Evolutionary conservation across 2,329 filamentous ascomycete genomes (phyloP).

Genomic region (Thermomyces lanuginosus): DNA sequence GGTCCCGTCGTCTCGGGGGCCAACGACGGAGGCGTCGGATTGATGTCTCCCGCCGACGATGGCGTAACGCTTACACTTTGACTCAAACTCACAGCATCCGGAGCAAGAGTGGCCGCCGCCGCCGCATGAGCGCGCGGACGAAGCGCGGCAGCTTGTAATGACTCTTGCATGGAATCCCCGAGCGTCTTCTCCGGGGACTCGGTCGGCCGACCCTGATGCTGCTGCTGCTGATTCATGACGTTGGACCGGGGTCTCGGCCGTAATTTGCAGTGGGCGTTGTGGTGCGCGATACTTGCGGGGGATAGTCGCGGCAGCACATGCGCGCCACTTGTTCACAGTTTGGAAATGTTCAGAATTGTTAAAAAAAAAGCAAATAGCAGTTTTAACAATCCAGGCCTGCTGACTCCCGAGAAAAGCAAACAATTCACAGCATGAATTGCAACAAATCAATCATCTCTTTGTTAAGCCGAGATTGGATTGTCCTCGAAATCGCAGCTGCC

Average conservation of each 20-base stretch:
- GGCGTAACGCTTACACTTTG: slow-evolving; percentile 22
- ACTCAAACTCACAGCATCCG: neutral
- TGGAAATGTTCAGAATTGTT: slow-evolving; percentile 8
- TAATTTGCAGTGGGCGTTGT: no score
- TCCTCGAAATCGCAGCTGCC: no score
- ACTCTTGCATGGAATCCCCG: no score
- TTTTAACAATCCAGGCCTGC: neutral
- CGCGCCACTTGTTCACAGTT: no score
- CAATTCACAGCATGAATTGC: neutral
- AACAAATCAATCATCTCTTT: neutral
- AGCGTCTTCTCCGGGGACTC: no score
- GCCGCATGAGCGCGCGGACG: neutral
- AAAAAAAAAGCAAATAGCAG: neutral
- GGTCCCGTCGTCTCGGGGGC: slow-evolving; percentile 17
- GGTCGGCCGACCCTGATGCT: no score
- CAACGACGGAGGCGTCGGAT: slow-evolving; percentile 15
- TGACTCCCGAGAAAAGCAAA: slow-evolving; percentile 1
- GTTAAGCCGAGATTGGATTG: neutral
- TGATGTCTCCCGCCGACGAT: slow-evolving; percentile 27
- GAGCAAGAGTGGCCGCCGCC: neutral
- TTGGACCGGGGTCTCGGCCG: neutral
- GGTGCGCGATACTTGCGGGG: no score
- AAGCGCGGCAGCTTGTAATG: slow-evolving; percentile 1
- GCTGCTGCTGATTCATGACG: no score
- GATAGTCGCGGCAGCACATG: no score